Conservation (phyloP, 805 yeast species). For the Pichia paraexigua region DNA sequence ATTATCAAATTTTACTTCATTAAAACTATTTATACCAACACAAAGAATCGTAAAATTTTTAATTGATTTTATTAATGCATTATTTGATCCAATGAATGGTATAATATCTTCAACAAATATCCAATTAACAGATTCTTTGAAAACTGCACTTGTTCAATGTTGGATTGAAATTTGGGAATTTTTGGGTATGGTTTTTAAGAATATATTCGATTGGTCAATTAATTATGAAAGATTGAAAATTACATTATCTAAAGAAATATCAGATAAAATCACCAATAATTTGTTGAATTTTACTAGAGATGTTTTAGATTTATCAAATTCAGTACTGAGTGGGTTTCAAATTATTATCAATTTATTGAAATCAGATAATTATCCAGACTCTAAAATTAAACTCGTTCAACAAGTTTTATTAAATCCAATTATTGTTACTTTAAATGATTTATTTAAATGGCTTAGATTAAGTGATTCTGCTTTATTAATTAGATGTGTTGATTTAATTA, state of each 20-base stretch:
- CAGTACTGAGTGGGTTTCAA: slow-evolving; percentile 57
- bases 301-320: slow-evolving; percentile 68
- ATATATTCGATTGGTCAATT: slow-evolving; percentile 69
- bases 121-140: slow-evolving; percentile 10
- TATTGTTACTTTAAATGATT: slow-evolving; percentile 54
- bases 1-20: slow-evolving; percentile 9
- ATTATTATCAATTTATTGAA: slow-evolving; percentile 30
- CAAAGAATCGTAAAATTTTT: slow-evolving; percentile 57
- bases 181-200: slow-evolving; percentile 55
- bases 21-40: slow-evolving; percentile 18
- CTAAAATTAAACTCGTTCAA: slow-evolving; percentile 14
- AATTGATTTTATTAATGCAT: slow-evolving; percentile 60
- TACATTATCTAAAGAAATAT: slow-evolving; percentile 11
- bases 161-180: slow-evolving; percentile 76
- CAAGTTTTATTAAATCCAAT: slow-evolving; percentile 40
- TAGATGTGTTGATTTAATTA: slow-evolving; percentile 65
- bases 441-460: slow-evolving; percentile 74
- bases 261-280: slow-evolving; percentile 19
- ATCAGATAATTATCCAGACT: slow-evolving; percentile 14
- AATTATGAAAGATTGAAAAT: slow-evolving; percentile 24
- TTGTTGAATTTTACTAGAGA: slow-evolving; percentile 72
- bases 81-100: slow-evolving; percentile 64
- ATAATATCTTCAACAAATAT: slow-evolving; percentile 24
- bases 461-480: slow-evolving; percentile 69
- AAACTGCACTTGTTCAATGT: slow-evolving; percentile 30